Conservation (phyloP, 371 early-diverging fungal genomes). For the Syncephalastrum sp. region DNA sequence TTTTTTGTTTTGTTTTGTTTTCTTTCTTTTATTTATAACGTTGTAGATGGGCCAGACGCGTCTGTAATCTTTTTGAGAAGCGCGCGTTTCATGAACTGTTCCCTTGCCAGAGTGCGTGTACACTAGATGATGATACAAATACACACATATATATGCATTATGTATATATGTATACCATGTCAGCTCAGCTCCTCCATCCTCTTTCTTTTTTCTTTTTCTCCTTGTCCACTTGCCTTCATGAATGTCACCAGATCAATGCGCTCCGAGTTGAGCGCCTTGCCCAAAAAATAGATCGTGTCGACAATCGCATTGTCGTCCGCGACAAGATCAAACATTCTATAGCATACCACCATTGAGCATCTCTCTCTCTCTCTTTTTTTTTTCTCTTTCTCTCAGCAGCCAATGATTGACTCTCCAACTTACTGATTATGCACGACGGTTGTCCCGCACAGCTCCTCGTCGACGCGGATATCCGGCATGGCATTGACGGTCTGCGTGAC, state of each 20-base stretch:
- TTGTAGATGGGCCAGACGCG: too few relatives aligned
- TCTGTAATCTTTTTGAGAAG: constrained; percentile 65
- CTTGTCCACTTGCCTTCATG: constrained; percentile 56
- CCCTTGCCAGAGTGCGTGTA: constrained; percentile 76
- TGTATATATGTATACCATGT: constrained; percentile 9
- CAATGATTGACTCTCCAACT: constrained; percentile 6
- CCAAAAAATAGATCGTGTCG: constrained; percentile 84
- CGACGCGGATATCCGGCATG: constrained; percentile 67
- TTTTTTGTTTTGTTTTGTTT: too few relatives aligned
- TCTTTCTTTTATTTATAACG: too few relatives aligned
- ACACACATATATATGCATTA: too few relatives aligned
- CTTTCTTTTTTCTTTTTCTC: constrained; percentile 1
- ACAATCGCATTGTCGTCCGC: constrained; percentile 90
- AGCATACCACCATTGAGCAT: neutral
- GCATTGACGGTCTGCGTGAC: constrained; percentile 47
- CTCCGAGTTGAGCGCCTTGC: constrained; percentile 74
- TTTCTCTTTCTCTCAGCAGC: neutral
- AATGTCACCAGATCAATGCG: constrained; percentile 65
- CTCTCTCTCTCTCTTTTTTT: neutral
- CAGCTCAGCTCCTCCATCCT: constrained; percentile 6
- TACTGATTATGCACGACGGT: constrained; percentile 81
- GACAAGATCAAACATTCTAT: constrained; percentile 77
- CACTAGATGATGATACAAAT: constrained; percentile 36
- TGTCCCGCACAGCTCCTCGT: constrained; percentile 66
- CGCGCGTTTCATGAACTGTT: constrained; percentile 87